Evolutionary conservation across 495 filamentous ascomycete species (phyloP).

Genomic region (Trichoderma reesei): DNA sequence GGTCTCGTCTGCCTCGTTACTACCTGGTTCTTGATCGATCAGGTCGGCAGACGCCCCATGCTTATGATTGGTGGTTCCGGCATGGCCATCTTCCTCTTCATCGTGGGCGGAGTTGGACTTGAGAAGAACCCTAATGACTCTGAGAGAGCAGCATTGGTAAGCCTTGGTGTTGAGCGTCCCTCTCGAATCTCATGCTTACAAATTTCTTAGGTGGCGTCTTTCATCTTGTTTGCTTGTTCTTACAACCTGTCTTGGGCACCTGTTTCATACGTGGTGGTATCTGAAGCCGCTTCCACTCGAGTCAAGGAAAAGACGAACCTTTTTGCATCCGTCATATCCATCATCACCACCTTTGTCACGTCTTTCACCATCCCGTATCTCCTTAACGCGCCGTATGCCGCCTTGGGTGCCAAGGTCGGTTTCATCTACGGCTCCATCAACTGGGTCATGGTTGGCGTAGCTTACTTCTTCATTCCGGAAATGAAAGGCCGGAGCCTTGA

Average conservation of each 20-base stretch:
- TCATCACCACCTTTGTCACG: conserved; percentile 25
- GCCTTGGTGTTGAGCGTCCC: not conserved
- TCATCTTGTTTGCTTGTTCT: conserved; percentile 26
- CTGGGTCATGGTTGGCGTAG: conserved; percentile 17
- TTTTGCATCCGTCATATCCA: conserved; percentile 22
- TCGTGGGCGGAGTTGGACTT: conserved; percentile 18
- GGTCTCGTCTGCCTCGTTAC: conserved; percentile 13
- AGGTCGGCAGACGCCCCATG: conserved; percentile 15
- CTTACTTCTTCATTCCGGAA: conserved; percentile 33
- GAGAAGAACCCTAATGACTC: conserved; percentile 9
- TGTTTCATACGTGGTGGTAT: conserved; percentile 16
- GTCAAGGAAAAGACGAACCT: conserved; percentile 26
- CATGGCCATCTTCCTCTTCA: conserved; percentile 18
- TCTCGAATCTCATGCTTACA: not conserved
- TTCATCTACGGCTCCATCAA: conserved; percentile 30
- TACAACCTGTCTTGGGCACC: conserved; percentile 27
- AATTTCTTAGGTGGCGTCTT: conserved; percentile 13
- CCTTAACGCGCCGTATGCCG: conserved; percentile 16
- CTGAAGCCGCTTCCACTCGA: conserved; percentile 16
- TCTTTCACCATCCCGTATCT: conserved; percentile 28
- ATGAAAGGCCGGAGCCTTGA: conserved; percentile 34
- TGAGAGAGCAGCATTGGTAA: conserved; percentile 13
- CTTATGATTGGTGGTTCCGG: conserved; percentile 16
- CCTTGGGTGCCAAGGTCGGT: conserved; percentile 29
- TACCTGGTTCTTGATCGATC: conserved; percentile 16